Percentiles rank a stretch among this genome's conserved stretches.
phyloP scores from a whole-genome alignment of 495 filamentous ascomycete genomes.

The Penicillium argentinense region DNA sequence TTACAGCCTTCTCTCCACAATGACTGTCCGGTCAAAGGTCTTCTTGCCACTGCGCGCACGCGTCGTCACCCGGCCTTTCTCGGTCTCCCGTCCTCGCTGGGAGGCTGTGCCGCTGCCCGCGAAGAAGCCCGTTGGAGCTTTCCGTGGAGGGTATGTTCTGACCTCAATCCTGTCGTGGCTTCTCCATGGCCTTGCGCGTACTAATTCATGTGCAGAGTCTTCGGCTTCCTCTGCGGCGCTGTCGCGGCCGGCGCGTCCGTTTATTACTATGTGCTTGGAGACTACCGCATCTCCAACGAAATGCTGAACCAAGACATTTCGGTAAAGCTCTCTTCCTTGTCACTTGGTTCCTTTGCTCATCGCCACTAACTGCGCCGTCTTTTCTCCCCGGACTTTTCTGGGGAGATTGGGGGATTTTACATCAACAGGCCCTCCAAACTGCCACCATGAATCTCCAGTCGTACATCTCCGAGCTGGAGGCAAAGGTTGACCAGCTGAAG shows the following conservation, averaged over 20 bases:
- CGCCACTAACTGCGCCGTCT: background rate
- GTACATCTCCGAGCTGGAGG: slow-evolving; percentile 79
- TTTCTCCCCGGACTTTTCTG: slow-evolving; percentile 8
- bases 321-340: slow-evolving; percentile 57
- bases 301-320: slow-evolving; percentile 94
- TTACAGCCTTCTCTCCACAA: slow-evolving; percentile 15
- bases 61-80: slow-evolving; percentile 35
- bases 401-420: slow-evolving; percentile 2
- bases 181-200: background rate
- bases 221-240: slow-evolving; percentile 90
- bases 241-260: slow-evolving; percentile 75
- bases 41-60: slow-evolving; percentile 26
- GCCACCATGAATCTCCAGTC: slow-evolving; percentile 82
- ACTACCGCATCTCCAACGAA: slow-evolving; percentile 93
- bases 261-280: slow-evolving; percentile 88
- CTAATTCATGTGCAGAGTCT: slow-evolving; percentile 56
- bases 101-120: slow-evolving; percentile 55
- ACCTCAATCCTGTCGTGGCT: background rate
- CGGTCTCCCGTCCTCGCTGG: slow-evolving; percentile 35
- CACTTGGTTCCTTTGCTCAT: slow-evolving; percentile 1
- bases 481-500: slow-evolving; percentile 69
- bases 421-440: slow-evolving; percentile 73
- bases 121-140: slow-evolving; percentile 83
- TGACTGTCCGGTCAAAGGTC: slow-evolving; percentile 23
- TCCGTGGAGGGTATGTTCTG: slow-evolving; percentile 80